Base-by-base conservation (phyloP, 2,329 filamentous ascomycete species). In the Ambrosiella xylebori region DNA sequence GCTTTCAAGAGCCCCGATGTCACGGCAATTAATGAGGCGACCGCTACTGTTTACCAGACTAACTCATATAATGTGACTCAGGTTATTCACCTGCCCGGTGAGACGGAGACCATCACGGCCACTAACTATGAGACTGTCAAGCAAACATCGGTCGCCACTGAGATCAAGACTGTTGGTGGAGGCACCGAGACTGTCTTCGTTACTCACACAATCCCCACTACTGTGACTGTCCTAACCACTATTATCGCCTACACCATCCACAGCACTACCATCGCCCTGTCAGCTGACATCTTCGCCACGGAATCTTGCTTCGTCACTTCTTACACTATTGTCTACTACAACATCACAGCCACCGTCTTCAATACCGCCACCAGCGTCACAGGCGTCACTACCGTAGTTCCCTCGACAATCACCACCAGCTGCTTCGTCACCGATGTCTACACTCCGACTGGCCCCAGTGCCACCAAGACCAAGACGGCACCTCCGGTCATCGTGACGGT, bases 271-370 rank as follows among this genome's bases (percentile, higher is more conserved):
- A n/a, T 57, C 35, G 55, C 56, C 8, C 38, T 54, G 36, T 47
- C 27, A 9, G 55, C 59, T 13, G 50, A 60, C 36, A 50, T 60
- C 35, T 57, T 50, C 55, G 50, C 55, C 11, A 60, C 59, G 5
- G 50, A 50, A 7, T 57, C 59, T 3, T 56, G 27, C 55, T 15
- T 49, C 2, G 55, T 57, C 15, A 52, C 59, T 41, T 57, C 55
- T 7, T 41, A 40, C 11, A 60, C 55, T 50, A 60, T 55, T 0
- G 55, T 50, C 5, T 12, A 44, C 41, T n/a, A 38, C 51, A 55
- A 44, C 15, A 36, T 51, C 17, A 57, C 56, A 2, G 51, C 51
- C 49, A 57, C 55, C 19, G 38, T 60, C 15, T 57, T 40, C 59
- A 9, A 49, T 13, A 54, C 50, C 8, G 17, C 54, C 50, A 57